Base-by-base conservation (phyloP, 169 alveolate species). In the Toxoplasma gondii region DNA sequence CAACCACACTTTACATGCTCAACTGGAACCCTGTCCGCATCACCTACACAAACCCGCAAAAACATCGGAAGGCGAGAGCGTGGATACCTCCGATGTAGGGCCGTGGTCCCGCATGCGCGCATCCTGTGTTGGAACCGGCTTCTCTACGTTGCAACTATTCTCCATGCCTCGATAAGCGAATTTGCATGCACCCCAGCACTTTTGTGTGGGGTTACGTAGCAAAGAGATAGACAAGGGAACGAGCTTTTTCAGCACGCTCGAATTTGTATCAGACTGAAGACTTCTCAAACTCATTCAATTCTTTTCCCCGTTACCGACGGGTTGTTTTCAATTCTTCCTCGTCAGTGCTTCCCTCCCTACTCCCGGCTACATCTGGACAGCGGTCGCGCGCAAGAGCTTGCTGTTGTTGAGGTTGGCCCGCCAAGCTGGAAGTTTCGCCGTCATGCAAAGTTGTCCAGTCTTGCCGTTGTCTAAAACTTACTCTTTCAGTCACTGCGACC, bases 121-220 rank as follows among this genome's bases (percentile, higher is more conserved):
- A 64, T 0, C 78, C 78, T 19, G 78, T 19, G 78, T 29, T 29
- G 78, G 12, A 19, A 29, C 78, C 78, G 78, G 34, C 34, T 19
- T 29, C 34, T 29, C 36, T 0, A 39, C 78, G 78, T 64, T 19
- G 78, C 34, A 64, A 64, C 34, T 19, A 19, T 29, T 64, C 78
- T 64, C 22, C 78, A 31, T 64, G 78, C 78, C 78, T 64, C 34
- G 36, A 49, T 49, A 64, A 10, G 78, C 29, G 27, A 64, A 64
- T 19, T 64, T 64, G 78, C 78, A 64, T 64, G 78, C 78, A 64
- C 78, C 78, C 78, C 78, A 64, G 78, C 78, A 64, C 29, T 31
- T 64, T 1, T 64, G 36, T 64, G 78, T 64, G 78, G 78, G 78
- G 78, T 19, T 64, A 64, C 27, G 1, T 24, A 19, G 36, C 78